phyloP scores from a whole-genome alignment of 768 basidiomycete species.

The Auriscalpium orientale region DNA sequence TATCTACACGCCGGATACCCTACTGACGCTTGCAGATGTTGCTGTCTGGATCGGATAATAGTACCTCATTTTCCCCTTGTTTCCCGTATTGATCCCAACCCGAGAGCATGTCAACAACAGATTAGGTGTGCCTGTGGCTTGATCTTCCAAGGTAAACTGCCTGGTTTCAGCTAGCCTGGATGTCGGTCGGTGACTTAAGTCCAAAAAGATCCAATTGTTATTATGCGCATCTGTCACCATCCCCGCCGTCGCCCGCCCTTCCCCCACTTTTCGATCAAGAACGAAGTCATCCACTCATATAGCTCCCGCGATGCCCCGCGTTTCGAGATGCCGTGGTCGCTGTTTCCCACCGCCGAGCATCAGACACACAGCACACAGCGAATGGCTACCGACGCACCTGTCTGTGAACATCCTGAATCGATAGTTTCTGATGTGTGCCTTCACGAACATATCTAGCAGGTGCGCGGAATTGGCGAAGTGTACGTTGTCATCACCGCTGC shows the following conservation, averaged over 20 bases:
- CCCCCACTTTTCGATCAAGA: slow-evolving; percentile 91
- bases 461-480: slow-evolving; percentile 90
- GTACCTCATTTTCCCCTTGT: too few species aligned
- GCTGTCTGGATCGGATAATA: too few species aligned
- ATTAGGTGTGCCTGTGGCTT: too few species aligned
- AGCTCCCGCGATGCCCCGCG: slow-evolving; percentile 80
- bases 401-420: slow-evolving; percentile 97
- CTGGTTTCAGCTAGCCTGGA: too few species aligned
- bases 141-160: too few species aligned
- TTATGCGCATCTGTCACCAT: slow-evolving; percentile 31
- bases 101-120: too few species aligned
- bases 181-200: too few species aligned
- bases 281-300: slow-evolving; percentile 78
- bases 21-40: too few species aligned
- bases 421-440: slow-evolving; percentile 60
- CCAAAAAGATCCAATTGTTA: too few species aligned
- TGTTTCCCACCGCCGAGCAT: slow-evolving; percentile 24
- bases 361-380: not conserved
- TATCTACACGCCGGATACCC: too few species aligned
- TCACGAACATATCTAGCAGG: slow-evolving; percentile 88
- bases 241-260: slow-evolving; percentile 63
- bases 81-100: too few species aligned
- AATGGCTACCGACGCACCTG: slow-evolving; percentile 45
- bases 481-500: slow-evolving; percentile 95
- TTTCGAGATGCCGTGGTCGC: slow-evolving; percentile 71